Base-by-base conservation (phyloP, 208 protist genomes). In the Acanthamoeba culbertsoni region DNA sequence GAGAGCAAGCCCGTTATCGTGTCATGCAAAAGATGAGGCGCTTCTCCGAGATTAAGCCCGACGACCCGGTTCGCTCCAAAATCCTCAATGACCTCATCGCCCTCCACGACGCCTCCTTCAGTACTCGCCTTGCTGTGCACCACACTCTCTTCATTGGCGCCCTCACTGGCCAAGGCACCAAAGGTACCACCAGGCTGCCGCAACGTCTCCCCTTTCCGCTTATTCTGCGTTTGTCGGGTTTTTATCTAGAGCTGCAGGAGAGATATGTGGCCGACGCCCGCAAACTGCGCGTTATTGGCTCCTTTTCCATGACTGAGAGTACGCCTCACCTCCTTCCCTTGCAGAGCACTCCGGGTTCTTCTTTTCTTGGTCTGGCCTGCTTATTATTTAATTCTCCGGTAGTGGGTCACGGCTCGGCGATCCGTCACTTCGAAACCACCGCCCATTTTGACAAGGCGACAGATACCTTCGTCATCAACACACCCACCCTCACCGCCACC, bases 391-490 rank as follows among this genome's bases (percentile, higher is more conserved):
- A 18, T 18, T 23, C 48, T 3, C 28, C 48, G 23, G 55, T 63
- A 77, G 94, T 96, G n/a, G 57, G 75, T 20, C 96, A 97, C 91
- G 95, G 95, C 12, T 93, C 82, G 23, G 95, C 96, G 77, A 93
- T 97, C 5, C 45, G 75, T n/a, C 92, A 95, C 46, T 79, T 97
- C 16, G 94, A 97, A 75, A 97, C 96, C 1, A 96, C 93, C 4
- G 96, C 96, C 5, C 84, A 63, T 7, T 97, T 93, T 35, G 92
- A 96, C 75, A 26, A 40, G 31, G 14, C 12, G 26, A 94, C 90
- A 0, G 48, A 96, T 23, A 71, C 93, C 26, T 97, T 97, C 53
- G 65, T 96, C n/a, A 93, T 97, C 40, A 90, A 97, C 55, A 93
- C 94, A 5, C 96, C 96, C 23, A 95, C 94, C 20, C 48, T 90